Base-by-base conservation (phyloP, 2,329 filamentous ascomycete genomes). In the Metarhizium album region DNA sequence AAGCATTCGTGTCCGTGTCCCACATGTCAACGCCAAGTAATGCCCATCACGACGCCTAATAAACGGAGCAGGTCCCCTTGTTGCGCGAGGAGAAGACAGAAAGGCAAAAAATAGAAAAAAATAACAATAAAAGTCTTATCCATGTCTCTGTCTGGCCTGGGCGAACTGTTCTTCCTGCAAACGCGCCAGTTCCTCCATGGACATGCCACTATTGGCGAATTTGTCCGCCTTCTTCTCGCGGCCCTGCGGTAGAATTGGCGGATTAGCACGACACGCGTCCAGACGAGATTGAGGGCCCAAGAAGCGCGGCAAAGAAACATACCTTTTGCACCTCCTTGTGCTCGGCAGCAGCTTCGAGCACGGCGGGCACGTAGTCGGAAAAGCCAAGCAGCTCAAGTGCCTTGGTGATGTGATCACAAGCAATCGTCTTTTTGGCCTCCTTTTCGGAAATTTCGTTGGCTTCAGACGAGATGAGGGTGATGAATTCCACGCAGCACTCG, bases 381-480 rank as follows among this genome's bases (percentile, higher is more conserved):
- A 97, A 98, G 2, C 91, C 93, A 20, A 98, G 80, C 61, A 95
- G 87, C 60, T 91, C 87, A 42, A 98, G 78, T 1, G 93, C 93
- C 64, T 91, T 91, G 63, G 91, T 94, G 61, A 98, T 94, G 72
- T 98, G 93, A 62, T 98, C 93, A 67, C 89, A 95, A 13, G 91
- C 91, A 60, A 98, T 98, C 3, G 93, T 98, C 78, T 98, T 98
- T 75, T 98, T 98, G 47, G 90, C 89, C 64, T 98, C 93, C 69
- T 95, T 95, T 67, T 98, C 93, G 13, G 90, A 94, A 57, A 98
- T 98, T 62, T 98, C 93, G 69, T 98, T 98, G 55, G 93, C 93
- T 72, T 98, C 91, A 46, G 89, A 95, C n/a, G 90, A 96, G 60
- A 98, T 87, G 62, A 98, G 81, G 18, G 93, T 97, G 68, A 98